These are phyloP conservation scores for Phellopilus nigrolimitatus DNA, from an alignment of 1,284 basidiomycete genomes.

Conservation along the genomic window DNA sequence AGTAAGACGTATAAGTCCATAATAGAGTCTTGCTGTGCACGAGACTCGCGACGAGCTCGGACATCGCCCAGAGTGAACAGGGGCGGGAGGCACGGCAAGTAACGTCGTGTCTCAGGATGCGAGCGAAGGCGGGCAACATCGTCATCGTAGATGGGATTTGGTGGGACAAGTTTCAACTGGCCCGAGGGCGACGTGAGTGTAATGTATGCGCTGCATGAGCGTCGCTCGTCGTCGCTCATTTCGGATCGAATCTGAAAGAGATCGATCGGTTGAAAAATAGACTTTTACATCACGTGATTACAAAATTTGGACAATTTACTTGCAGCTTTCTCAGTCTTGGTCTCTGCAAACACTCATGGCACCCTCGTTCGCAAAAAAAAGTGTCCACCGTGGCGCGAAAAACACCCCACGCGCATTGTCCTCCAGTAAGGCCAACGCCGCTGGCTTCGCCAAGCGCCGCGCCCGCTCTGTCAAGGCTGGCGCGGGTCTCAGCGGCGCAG, in stretches of 20 bases:
- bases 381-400: neutral
- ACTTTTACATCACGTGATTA: neutral
- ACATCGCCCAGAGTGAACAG: conserved; percentile 33
- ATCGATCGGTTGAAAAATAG: neutral
- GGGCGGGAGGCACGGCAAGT: conserved; percentile 37
- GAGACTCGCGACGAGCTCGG: conserved; percentile 31
- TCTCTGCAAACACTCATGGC: neutral
- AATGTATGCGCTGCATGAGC: neutral
- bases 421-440: conserved; percentile 4
- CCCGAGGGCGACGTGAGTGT: conserved; percentile 32
- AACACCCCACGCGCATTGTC: neutral
- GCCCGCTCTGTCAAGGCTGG: conserved; percentile 14
- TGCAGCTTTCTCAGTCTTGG: neutral
- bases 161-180: conserved; percentile 35
- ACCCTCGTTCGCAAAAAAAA: neutral
- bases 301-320: neutral
- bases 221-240: no score
- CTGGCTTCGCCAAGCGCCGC: conserved; percentile 10
- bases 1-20: conserved; percentile 36
- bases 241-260: no score
- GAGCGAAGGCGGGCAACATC: conserved; percentile 32
- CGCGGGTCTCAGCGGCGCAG: conserved; percentile 10
- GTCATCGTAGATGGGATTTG: conserved; percentile 34
- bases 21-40: conserved; percentile 31
- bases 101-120: conserved; percentile 34